A percentile compares a stretch with the other conserved stretches of the same genome.
Evolutionary conservation across 2,329 filamentous ascomycete genomes (phyloP).

Genomic region (Stagonosporopsis rhizophila): DNA sequence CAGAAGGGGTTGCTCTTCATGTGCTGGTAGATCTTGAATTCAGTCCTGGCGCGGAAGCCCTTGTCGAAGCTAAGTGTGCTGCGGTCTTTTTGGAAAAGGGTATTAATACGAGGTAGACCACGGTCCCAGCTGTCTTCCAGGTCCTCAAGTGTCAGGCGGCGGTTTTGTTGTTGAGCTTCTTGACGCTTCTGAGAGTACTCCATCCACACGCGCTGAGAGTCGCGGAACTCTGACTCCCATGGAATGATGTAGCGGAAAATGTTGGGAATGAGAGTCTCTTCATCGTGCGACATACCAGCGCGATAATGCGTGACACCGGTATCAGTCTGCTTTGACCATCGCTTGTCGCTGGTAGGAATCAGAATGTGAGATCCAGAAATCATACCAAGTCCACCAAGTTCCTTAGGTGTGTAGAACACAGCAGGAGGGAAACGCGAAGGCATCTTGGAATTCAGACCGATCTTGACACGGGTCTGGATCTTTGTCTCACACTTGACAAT

Average conservation of each 20-base stretch:
- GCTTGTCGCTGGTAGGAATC: slow-evolving; percentile 95
- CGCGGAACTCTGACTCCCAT: slow-evolving; percentile 98
- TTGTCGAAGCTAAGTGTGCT: slow-evolving; percentile 98
- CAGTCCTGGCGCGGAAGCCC: slow-evolving; percentile 91
- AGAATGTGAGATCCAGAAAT: slow-evolving; percentile 98
- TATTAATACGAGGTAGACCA: slow-evolving; percentile 96
- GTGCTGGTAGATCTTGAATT: slow-evolving; percentile 98
- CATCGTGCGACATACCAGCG: slow-evolving; percentile 96
- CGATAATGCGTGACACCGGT: slow-evolving; percentile 96
- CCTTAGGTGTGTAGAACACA: slow-evolving; percentile 98
- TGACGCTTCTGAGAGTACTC: slow-evolving; percentile 98
- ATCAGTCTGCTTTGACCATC: slow-evolving; percentile 98
- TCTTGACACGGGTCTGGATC: slow-evolving; percentile 98
- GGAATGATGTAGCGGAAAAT: slow-evolving; percentile 99
- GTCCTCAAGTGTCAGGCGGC: slow-evolving; percentile 91
- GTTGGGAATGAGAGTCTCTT: slow-evolving; percentile 96
- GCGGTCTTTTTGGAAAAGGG: slow-evolving; percentile 96
- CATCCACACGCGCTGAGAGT: slow-evolving; percentile 98
- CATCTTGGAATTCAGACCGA: slow-evolving; percentile 99
- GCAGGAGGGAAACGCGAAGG: slow-evolving; percentile 97
- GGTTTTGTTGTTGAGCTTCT: slow-evolving; percentile 96
- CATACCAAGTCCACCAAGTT: slow-evolving; percentile 96
- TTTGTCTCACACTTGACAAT: slow-evolving; percentile 99
- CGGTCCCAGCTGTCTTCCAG: slow-evolving; percentile 98
- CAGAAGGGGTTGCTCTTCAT: slow-evolving; percentile 99